These are phyloP conservation scores for Leccinum fuscescens DNA, from an alignment of 1,284 basidiomycete species.

Conservation along the genomic window DNA sequence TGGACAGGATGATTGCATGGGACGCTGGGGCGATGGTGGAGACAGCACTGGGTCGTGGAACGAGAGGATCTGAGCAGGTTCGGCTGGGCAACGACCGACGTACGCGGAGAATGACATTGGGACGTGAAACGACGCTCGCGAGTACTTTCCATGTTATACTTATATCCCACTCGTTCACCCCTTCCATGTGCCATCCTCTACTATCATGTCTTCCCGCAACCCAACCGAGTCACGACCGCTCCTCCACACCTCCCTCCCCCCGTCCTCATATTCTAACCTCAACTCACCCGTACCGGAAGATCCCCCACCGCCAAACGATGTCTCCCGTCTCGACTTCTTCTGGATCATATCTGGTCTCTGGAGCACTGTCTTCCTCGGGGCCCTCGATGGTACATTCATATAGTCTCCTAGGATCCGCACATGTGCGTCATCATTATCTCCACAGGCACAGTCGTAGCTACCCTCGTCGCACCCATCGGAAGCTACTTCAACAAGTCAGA, in stretches of 20 bases:
- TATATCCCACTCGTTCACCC: slow-evolving; percentile 18
- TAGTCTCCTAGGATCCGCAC: neutral
- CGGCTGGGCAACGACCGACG: slow-evolving; percentile 25
- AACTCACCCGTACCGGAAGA: slow-evolving; percentile 37
- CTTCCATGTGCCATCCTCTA: slow-evolving; percentile 2
- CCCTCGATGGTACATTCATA: slow-evolving; percentile 62
- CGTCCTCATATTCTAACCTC: slow-evolving; percentile 9
- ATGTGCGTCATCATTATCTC: neutral
- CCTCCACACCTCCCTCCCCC: slow-evolving; percentile 12
- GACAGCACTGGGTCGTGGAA: neutral
- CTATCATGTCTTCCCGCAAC: slow-evolving; percentile 21
- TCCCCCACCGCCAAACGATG: slow-evolving; percentile 25
- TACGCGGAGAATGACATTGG: slow-evolving; percentile 33
- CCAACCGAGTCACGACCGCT: slow-evolving; percentile 28
- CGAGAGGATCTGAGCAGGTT: slow-evolving; percentile 11
- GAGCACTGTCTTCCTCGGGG: slow-evolving; percentile 78
- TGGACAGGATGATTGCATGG: neutral
- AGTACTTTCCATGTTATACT: slow-evolving; percentile 19
- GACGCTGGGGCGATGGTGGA: neutral
- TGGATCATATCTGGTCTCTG: slow-evolving; percentile 76
- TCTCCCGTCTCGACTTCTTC: slow-evolving; percentile 44
- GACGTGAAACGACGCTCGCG: slow-evolving; percentile 24
- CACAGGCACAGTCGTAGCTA: slow-evolving; percentile 74
- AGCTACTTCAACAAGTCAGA: slow-evolving; percentile 76
- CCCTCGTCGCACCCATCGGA: slow-evolving; percentile 75